These are phyloP conservation scores for Prunus dulcis DNA, from an alignment of 306 rosid species.

Conservation along the genomic window DNA sequence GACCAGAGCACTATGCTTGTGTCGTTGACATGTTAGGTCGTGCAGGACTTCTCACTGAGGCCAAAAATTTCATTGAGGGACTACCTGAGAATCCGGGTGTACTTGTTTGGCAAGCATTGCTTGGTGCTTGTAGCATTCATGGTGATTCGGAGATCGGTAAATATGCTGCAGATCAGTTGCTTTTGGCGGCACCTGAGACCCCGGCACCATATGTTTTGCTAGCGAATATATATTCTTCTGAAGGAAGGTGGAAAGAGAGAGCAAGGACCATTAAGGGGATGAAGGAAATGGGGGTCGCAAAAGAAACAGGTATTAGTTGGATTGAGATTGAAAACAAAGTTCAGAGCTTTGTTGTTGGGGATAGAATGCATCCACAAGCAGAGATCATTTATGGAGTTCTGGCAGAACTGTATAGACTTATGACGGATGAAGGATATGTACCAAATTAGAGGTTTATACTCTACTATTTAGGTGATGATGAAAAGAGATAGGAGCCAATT, in stretches of 20 bases:
- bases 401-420: slow-evolving; percentile 43
- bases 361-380: slow-evolving; percentile 62
- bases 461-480: slow-evolving; percentile 46
- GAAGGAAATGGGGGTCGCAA: slow-evolving; percentile 69
- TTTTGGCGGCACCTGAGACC: slow-evolving; percentile 54
- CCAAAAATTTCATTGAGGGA: slow-evolving; percentile 51
- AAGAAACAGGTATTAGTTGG: slow-evolving; percentile 86
- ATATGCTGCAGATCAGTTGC: slow-evolving; percentile 65
- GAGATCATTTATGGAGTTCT: slow-evolving; percentile 54
- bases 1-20: slow-evolving; percentile 74
- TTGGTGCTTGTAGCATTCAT: slow-evolving; percentile 82
- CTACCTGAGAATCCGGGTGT: slow-evolving; percentile 53
- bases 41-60: slow-evolving; percentile 72
- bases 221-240: slow-evolving; percentile 77
- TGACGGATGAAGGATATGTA: slow-evolving; percentile 79
- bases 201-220: slow-evolving; percentile 67
- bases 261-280: slow-evolving; percentile 67
- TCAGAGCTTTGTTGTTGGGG: slow-evolving; percentile 76
- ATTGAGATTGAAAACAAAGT: slow-evolving; percentile 67
- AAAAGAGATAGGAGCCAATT: slow-evolving; percentile 12
- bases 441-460: slow-evolving; percentile 66
- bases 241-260: slow-evolving; percentile 90
- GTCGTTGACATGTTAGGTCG: slow-evolving; percentile 92
- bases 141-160: slow-evolving; percentile 68
- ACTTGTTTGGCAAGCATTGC: slow-evolving; percentile 84